These are phyloP conservation scores for Penicillium subrubescens DNA, from an alignment of 495 filamentous ascomycete species.

Conservation along the genomic window DNA sequence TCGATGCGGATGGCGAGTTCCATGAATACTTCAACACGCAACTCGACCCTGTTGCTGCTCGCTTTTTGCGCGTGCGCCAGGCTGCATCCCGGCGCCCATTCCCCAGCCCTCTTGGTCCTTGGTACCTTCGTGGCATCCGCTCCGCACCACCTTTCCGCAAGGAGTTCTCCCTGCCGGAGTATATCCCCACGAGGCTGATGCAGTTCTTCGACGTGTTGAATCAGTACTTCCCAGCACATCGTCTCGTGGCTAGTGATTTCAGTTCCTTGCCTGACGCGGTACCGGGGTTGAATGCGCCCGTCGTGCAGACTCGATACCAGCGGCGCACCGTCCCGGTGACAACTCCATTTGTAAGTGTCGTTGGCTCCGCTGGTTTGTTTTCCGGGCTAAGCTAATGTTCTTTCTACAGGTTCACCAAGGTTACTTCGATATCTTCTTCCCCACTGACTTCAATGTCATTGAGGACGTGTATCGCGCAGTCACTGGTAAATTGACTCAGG, in stretches of 20 bases:
- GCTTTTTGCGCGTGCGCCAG: conserved; percentile 79
- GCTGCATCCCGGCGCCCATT: conserved; percentile 58
- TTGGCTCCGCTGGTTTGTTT: not conserved
- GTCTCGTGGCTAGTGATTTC: conserved; percentile 90
- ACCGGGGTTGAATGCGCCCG: conserved; percentile 82
- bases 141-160: conserved; percentile 62
- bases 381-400: conserved; percentile 12
- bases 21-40: conserved; percentile 83
- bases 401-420: conserved; percentile 82
- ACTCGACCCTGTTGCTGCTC: conserved; percentile 79
- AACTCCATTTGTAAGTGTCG: conserved; percentile 77
- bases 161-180: conserved; percentile 83
- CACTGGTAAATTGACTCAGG: conserved; percentile 85
- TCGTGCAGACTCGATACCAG: conserved; percentile 92
- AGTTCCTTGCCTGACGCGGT: conserved; percentile 79
- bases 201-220: conserved; percentile 92
- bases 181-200: conserved; percentile 91
- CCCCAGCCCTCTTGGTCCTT: conserved; percentile 56
- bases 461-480: conserved; percentile 89
- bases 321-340: conserved; percentile 82
- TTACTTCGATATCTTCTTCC: conserved; percentile 98
- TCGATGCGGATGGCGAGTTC: conserved; percentile 86
- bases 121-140: conserved; percentile 58
- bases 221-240: conserved; percentile 83
- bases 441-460: conserved; percentile 86